Evolutionary conservation across 441 rosid genomes (phyloP), one percentile per base, ranked within the genome.

Genomic region (Hura crepitans): DNA sequence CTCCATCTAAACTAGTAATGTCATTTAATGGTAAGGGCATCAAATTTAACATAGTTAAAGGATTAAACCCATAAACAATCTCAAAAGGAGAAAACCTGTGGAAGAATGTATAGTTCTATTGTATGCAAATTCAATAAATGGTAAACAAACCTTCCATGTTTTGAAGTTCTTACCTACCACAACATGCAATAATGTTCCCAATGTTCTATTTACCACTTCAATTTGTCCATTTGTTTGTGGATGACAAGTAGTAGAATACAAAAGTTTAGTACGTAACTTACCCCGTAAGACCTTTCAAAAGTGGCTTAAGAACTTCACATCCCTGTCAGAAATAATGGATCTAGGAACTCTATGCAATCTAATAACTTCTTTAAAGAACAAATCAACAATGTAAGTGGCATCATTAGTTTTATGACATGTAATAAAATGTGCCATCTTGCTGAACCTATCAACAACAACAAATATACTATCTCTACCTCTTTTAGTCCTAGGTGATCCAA

Each of bases 51-150:
- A n/a, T 6, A 50, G 55, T 5, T 30, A 59, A 59, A 30, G 6
- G 22, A 30, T 31, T 31, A 17, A 18, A 28, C 14, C 20, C 20
- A 33, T 33, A 33, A 2, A 33, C 6, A 33, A 33, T 33, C 37
- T 33, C 6, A 33, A 33, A 33, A 33, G 63, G 43, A 15, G 63
- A 28, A 59, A 30, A 12, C 63, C 22, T 2, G n/a, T 59, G 15
- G 63, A 59, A 59, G 63, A 59, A 59, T 59, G 63, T 12, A 59
- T 18, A 33, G 14, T 12, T 30, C 63, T 17, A 59, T 33, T 6
- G 6, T 6, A 33, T 2, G 37, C 37, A 33, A 33, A 33, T 6
- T 33, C 37, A 33, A 33, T 23, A 30, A 59, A 28, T 3, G 43
- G 43, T 17, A 59, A 1, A 13, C 22, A 28, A 17, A 15, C 63